These are phyloP conservation scores for Lactarius akahatsu DNA, from an alignment of 768 basidiomycete species.

Conservation along the genomic window DNA sequence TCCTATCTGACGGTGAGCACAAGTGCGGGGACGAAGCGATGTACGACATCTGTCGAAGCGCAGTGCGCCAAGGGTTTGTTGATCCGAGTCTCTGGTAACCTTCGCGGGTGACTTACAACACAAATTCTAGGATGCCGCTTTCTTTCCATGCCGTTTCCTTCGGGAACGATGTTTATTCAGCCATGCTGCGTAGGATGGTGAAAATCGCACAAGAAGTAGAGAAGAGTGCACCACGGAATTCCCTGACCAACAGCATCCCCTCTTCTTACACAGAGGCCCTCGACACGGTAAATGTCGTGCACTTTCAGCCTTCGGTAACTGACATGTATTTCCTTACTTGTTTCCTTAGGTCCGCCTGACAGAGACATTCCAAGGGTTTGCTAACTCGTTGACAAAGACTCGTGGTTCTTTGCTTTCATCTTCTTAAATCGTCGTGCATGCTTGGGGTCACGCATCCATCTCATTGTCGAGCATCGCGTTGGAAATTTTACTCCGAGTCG, in stretches of 20 bases:
- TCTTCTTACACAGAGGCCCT: slow-evolving; percentile 53
- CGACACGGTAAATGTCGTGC: slow-evolving; percentile 43
- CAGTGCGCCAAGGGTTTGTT: slow-evolving; percentile 46
- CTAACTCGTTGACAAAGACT: slow-evolving; percentile 55
- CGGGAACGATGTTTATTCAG: slow-evolving; percentile 38
- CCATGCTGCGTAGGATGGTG: slow-evolving; percentile 47
- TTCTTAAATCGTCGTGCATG: slow-evolving; percentile 16
- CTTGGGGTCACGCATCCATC: not conserved
- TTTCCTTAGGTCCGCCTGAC: slow-evolving; percentile 48
- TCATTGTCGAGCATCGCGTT: not conserved
- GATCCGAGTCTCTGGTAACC: not conserved
- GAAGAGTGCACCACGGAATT: slow-evolving; percentile 43
- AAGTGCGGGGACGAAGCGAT: slow-evolving; percentile 39
- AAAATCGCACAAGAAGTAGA: slow-evolving; percentile 49
- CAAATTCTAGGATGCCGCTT: slow-evolving; percentile 46
- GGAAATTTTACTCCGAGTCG: not conserved
- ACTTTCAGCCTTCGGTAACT: not conserved
- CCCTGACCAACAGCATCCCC: slow-evolving; percentile 34
- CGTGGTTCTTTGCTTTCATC: slow-evolving; percentile 45
- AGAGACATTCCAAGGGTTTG: slow-evolving; percentile 56
- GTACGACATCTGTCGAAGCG: slow-evolving; percentile 43
- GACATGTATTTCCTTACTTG: not conserved
- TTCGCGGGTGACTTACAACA: not conserved
- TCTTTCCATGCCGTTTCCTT: slow-evolving; percentile 60
- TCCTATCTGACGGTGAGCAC: slow-evolving; percentile 53